A percentile compares a stretch with the other conserved stretches of the same genome.
These are phyloP conservation scores for Kodamaea sp. DNA, from an alignment of 1,139 yeast species.

Conservation along the genomic window DNA sequence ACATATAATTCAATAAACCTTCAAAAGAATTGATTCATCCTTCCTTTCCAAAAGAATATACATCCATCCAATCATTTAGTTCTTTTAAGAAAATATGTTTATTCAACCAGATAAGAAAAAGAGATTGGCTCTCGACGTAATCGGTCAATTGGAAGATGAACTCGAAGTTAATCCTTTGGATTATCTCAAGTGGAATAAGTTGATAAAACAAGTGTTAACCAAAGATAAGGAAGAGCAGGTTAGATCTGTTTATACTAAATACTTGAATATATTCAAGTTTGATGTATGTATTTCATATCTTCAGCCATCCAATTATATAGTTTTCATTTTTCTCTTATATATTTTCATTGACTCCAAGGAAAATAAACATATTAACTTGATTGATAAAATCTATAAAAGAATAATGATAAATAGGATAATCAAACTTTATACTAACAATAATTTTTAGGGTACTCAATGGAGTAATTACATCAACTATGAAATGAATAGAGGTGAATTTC, in stretches of 20 bases:
- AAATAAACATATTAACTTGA: too few relatives aligned
- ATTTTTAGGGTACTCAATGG: conserved; percentile 66
- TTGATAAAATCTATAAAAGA: conserved; percentile 1
- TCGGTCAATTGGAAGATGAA: conserved; percentile 59
- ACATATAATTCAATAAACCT: too few relatives aligned
- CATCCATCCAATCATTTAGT: too few relatives aligned
- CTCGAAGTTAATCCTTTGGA: conserved; percentile 56
- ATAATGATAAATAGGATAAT: not conserved
- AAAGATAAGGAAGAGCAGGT: conserved; percentile 66
- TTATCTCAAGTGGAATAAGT: conserved; percentile 53
- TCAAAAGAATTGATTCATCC: too few relatives aligned
- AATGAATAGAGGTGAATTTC: conserved; percentile 64
- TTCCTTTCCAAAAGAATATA: too few relatives aligned
- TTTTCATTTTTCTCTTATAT: conserved; percentile 1
- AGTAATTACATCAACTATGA: conserved; percentile 67
- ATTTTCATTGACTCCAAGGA: not conserved
- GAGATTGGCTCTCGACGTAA: conserved; percentile 42
- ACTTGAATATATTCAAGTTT: conserved; percentile 62
- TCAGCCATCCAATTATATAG: not conserved
- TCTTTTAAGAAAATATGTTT: conserved; percentile 16
- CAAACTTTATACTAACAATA: conserved; percentile 1
- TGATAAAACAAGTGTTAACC: conserved; percentile 50
- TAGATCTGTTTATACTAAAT: conserved; percentile 55
- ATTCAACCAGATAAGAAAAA: conserved; percentile 28
- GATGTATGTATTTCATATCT: conserved; percentile 27